A percentile compares a stretch with the other conserved stretches of the same genome.
Evolutionary conservation across 2,329 filamentous ascomycete genomes (phyloP).

Genomic region (Fusarium metavorans): DNA sequence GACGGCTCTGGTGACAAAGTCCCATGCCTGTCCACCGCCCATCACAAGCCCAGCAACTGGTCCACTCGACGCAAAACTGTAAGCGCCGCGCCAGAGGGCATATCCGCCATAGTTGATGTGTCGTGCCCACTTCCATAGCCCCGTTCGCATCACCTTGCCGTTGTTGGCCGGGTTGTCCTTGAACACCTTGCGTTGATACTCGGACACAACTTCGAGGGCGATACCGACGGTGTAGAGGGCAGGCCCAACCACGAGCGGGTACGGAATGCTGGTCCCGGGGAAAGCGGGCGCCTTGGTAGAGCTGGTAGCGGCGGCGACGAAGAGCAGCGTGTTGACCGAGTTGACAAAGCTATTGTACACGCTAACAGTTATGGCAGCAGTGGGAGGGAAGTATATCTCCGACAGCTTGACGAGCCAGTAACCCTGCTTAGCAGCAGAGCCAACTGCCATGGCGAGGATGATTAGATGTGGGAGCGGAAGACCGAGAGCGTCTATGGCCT

Average conservation of each 20-base stretch:
- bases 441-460: slow-evolving; percentile 65
- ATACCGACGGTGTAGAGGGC: slow-evolving; percentile 65
- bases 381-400: slow-evolving; percentile 62
- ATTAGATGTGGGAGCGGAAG: slow-evolving; percentile 64
- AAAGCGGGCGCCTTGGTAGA: slow-evolving; percentile 42
- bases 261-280: slow-evolving; percentile 33
- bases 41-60: slow-evolving; percentile 50
- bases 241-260: slow-evolving; percentile 59
- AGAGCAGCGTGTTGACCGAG: slow-evolving; percentile 65
- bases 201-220: slow-evolving; percentile 64
- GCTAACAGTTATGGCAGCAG: slow-evolving; percentile 57
- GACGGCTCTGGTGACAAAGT: slow-evolving; percentile 48
- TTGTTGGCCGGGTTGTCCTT: slow-evolving; percentile 52
- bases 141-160: slow-evolving; percentile 53
- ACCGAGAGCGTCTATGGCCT: slow-evolving; percentile 52
- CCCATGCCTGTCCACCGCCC: slow-evolving; percentile 45
- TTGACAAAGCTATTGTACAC: slow-evolving; percentile 68
- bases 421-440: slow-evolving; percentile 66
- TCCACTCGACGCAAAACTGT: slow-evolving; percentile 50
- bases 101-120: slow-evolving; percentile 58
- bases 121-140: slow-evolving; percentile 54
- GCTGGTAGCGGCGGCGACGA: slow-evolving; percentile 62
- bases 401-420: slow-evolving; percentile 62
- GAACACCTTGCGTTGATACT: slow-evolving; percentile 65
- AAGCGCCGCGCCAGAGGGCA: slow-evolving; percentile 49